These are phyloP conservation scores for Boletales sp. DNA, from an alignment of 768 basidiomycete genomes.

Conservation along the genomic window DNA sequence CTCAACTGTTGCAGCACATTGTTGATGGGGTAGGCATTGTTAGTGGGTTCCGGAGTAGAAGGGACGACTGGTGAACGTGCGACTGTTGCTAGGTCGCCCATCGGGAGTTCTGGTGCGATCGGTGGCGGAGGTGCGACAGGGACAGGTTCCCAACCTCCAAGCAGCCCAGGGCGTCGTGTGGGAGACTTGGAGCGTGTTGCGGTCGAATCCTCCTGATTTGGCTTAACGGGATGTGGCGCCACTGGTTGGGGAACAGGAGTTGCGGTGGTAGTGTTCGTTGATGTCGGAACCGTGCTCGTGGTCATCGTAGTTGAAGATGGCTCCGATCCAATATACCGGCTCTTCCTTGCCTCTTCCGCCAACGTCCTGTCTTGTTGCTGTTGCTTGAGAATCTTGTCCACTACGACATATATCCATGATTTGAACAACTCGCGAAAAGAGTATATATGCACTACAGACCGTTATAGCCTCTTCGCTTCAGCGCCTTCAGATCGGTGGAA, in stretches of 20 bases:
- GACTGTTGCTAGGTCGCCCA: neutral
- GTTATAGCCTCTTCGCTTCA: slow-evolving; percentile 84
- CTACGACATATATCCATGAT: slow-evolving; percentile 34
- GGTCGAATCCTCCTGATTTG: neutral
- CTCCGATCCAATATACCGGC: slow-evolving; percentile 21
- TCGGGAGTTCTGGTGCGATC: slow-evolving; percentile 1
- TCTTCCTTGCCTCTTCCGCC: slow-evolving; percentile 42
- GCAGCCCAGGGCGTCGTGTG: slow-evolving; percentile 13
- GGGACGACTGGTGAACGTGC: neutral
- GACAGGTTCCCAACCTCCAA: slow-evolving; percentile 21
- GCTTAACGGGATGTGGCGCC: slow-evolving; percentile 11
- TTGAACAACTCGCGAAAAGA: neutral
- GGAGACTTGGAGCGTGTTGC: slow-evolving; percentile 18
- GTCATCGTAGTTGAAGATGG: neutral
- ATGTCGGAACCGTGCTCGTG: no score
- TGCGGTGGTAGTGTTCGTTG: neutral
- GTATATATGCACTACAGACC: slow-evolving; percentile 39
- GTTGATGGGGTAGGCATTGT: slow-evolving; percentile 2
- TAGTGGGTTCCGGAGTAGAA: slow-evolving; percentile 7
- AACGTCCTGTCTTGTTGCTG: slow-evolving; percentile 66
- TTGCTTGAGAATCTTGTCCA: slow-evolving; percentile 86
- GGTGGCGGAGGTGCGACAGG: slow-evolving; percentile 13
- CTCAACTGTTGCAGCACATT: slow-evolving; percentile 24
- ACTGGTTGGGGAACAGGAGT: slow-evolving; percentile 10
- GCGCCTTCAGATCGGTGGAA: slow-evolving; percentile 79